These are phyloP conservation scores for Xylaria flabelliformis DNA, from an alignment of 495 filamentous ascomycete species.

Conservation along the genomic window DNA sequence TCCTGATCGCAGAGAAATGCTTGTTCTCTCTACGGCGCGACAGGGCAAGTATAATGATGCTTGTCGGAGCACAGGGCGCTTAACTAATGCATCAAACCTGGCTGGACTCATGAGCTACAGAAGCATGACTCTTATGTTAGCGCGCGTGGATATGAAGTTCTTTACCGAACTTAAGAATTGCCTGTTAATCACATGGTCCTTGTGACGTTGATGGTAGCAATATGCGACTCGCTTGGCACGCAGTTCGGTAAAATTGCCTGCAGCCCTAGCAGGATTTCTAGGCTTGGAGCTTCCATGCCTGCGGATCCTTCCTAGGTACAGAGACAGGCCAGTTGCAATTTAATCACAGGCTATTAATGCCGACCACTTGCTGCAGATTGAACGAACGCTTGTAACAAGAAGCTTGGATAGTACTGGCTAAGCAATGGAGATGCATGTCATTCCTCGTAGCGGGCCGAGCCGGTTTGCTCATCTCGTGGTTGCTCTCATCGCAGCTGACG, in stretches of 20 bases:
- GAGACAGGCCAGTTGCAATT: background rate
- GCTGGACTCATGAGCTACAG: background rate
- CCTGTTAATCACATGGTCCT: background rate
- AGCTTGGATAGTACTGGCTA: background rate
- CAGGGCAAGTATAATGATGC: background rate
- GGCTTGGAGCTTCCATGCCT: background rate
- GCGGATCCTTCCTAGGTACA: background rate
- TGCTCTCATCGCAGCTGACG: background rate
- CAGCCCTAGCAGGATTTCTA: background rate
- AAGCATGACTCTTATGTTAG: background rate
- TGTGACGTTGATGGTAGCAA: background rate
- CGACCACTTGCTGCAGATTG: conserved; percentile 2
- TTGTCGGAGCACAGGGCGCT: background rate
- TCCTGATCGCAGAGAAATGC: conserved; percentile 3
- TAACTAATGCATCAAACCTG: conserved; percentile 1
- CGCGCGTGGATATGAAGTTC: background rate
- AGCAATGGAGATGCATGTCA: conserved; percentile 12
- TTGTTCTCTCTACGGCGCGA: background rate
- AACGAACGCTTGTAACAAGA: background rate
- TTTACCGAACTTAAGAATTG: background rate
- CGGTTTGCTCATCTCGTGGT: background rate
- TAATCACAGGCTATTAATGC: background rate
- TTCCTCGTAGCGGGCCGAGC: conserved; percentile 21
- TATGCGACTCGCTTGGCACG: conserved; percentile 4
- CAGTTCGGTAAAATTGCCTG: background rate